Conservation (phyloP, 2,329 filamentous ascomycete species). For the Fusarium sulawesiense region DNA sequence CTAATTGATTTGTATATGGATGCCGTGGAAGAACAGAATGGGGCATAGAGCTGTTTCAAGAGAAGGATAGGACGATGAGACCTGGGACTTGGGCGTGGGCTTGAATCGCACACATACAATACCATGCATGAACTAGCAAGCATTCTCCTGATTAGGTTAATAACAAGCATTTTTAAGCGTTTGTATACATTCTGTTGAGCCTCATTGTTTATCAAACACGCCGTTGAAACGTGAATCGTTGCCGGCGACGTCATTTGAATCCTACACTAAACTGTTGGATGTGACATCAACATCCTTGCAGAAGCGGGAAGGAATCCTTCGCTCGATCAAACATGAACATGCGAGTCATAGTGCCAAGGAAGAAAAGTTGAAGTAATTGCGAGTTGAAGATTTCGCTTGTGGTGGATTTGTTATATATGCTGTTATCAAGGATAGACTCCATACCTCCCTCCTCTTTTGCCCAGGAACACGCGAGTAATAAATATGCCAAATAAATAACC, state of each 20-base stretch:
- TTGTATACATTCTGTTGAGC: background rate
- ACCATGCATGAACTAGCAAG: conserved; percentile 18
- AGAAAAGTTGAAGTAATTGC: background rate
- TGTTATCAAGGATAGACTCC: conserved; percentile 36
- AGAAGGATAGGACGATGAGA: conserved; percentile 16
- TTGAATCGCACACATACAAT: conserved; percentile 21
- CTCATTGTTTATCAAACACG: background rate
- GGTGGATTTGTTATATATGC: conserved; percentile 32
- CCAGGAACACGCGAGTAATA: background rate
- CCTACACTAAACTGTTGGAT: background rate
- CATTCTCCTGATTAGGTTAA: conserved; percentile 38
- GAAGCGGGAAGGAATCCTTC: background rate
- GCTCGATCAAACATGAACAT: background rate
- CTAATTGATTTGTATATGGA: conserved; percentile 97
- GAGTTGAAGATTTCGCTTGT: conserved; percentile 9
- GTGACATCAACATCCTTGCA: conserved; percentile 4
- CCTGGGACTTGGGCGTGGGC: conserved; percentile 20
- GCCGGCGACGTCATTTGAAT: background rate
- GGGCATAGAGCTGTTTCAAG: conserved; percentile 14
- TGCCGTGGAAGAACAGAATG: conserved; percentile 68
- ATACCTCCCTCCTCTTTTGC: conserved; percentile 3
- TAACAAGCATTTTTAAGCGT: conserved; percentile 28
- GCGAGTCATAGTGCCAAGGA: background rate
- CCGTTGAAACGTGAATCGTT: background rate
- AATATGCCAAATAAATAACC: conserved; percentile 23